Evolutionary conservation across 83 land plant species (phyloP).

Genomic region (Picea abies): DNA sequence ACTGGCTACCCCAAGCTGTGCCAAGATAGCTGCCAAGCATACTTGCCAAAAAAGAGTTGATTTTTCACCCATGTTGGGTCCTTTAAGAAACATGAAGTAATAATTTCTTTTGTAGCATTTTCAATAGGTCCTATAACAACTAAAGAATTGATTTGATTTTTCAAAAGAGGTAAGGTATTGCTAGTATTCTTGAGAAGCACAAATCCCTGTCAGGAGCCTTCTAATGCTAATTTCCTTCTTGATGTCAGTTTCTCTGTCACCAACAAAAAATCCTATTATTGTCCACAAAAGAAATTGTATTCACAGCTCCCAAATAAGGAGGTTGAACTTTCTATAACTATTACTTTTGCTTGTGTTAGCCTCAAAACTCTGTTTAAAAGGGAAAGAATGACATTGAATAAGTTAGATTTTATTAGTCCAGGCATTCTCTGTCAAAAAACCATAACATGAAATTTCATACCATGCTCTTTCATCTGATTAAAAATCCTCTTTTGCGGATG

Average conservation of each 20-base stretch:
- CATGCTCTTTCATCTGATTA: slow-evolving; percentile 58
- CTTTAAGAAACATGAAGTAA: too few species aligned
- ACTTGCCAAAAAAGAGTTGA: too few species aligned
- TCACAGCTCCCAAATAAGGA: slow-evolving; percentile 72
- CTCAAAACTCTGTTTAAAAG: slow-evolving; percentile 57
- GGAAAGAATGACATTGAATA: slow-evolving; percentile 55
- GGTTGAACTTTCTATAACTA: slow-evolving; percentile 62
- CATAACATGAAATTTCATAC: too few species aligned
- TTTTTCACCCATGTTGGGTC: too few species aligned
- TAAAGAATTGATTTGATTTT: slow-evolving; percentile 31
- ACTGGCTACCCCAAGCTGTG: too few species aligned
- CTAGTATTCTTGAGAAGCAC: slow-evolving; percentile 75
- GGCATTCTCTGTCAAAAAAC: slow-evolving; percentile 44
- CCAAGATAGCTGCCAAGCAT: too few species aligned
- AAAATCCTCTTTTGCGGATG: slow-evolving; percentile 64
- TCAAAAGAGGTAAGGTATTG: slow-evolving; percentile 50
- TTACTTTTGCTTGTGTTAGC: slow-evolving; percentile 47
- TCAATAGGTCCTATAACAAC: slow-evolving; percentile 79
- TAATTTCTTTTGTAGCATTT: slow-evolving; percentile 34
- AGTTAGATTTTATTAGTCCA: slow-evolving; percentile 23
- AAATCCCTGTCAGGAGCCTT: slow-evolving; percentile 73
- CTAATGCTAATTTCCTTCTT: slow-evolving; percentile 45
- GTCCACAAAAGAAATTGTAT: neutral
- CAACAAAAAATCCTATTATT: too few species aligned
- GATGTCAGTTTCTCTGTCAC: too few species aligned